Percentiles rank a stretch among this genome's conserved stretches.
Evolutionary conservation across 306 rosid genomes (phyloP).

Genomic region (Castanospermum australe): DNA sequence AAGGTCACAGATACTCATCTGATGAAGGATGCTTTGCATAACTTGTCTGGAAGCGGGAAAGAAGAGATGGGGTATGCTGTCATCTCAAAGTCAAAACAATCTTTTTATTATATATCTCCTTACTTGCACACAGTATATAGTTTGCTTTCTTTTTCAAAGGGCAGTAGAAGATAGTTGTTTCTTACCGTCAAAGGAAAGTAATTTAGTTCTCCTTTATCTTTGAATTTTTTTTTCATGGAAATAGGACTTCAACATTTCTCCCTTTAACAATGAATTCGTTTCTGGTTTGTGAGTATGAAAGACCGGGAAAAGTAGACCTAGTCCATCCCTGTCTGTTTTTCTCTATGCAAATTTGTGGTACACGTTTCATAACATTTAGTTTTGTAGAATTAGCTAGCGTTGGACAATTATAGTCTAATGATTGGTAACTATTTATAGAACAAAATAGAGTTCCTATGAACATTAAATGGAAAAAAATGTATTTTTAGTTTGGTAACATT

Average conservation of each 20-base stretch:
- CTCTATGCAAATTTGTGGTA: too few species aligned
- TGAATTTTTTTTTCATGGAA: neutral
- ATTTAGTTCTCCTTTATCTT: constrained; percentile 21
- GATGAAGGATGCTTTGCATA: constrained; percentile 47
- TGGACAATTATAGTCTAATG: too few species aligned
- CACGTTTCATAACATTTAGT: too few species aligned
- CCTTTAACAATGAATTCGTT: constrained; percentile 22
- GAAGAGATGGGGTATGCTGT: constrained; percentile 38
- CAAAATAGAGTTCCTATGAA: too few species aligned
- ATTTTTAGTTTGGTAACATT: too few species aligned
- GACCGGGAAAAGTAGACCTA: neutral
- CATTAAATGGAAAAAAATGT: too few species aligned
- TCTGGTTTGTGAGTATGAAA: constrained; percentile 24
- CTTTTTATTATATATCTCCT: constrained; percentile 4
- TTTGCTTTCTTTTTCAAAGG: constrained; percentile 26
- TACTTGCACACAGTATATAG: constrained; percentile 20
- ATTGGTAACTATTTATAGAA: too few species aligned
- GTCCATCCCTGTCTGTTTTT: too few species aligned
- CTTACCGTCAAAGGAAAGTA: constrained; percentile 12
- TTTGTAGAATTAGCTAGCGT: too few species aligned
- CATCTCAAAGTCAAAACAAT: constrained; percentile 46
- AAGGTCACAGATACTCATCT: constrained; percentile 41
- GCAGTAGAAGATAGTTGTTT: constrained; percentile 30
- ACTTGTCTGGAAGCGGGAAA: constrained; percentile 44
- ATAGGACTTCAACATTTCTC: constrained; percentile 16